Conservation (phyloP, 2,329 filamentous ascomycete species). For the Aureobasidium sp. region DNA sequence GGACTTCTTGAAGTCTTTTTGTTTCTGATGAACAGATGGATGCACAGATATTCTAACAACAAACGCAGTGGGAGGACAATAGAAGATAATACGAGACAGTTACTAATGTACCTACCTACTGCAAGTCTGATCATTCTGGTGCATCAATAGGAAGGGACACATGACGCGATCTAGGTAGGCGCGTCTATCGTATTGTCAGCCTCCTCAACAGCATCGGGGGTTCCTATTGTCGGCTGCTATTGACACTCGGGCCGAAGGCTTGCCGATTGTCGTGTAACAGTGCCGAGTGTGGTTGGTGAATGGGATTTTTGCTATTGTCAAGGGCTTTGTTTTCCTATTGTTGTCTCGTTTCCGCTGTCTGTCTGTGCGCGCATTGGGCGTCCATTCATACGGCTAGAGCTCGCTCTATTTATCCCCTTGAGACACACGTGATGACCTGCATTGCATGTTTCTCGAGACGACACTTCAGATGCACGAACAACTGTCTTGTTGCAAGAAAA, state of each 20-base stretch:
- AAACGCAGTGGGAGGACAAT: background rate
- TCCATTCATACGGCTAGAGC: background rate
- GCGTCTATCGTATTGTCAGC: slow-evolving; percentile 3
- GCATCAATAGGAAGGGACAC: slow-evolving; percentile 2
- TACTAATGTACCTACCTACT: background rate
- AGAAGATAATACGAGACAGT: background rate
- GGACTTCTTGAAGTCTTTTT: background rate
- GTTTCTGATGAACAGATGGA: background rate
- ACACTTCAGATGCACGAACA: background rate
- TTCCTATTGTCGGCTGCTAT: background rate
- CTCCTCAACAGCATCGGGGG: background rate
- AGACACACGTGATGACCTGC: slow-evolving; percentile 3
- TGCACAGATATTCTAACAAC: background rate
- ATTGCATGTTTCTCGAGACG: background rate
- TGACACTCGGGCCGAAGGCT: background rate
- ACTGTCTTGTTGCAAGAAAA: background rate
- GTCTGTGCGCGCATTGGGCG: slow-evolving; percentile 4
- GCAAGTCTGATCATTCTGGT: background rate
- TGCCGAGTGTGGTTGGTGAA: background rate
- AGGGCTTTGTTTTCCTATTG: slow-evolving; percentile 6
- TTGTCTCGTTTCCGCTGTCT: background rate
- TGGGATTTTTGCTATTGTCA: slow-evolving; percentile 1
- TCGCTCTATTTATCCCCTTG: background rate
- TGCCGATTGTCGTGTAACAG: background rate
- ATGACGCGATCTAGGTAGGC: background rate